Evolutionary conservation across 1,284 basidiomycete species (phyloP).

Genomic region (Tausonia pullulans): DNA sequence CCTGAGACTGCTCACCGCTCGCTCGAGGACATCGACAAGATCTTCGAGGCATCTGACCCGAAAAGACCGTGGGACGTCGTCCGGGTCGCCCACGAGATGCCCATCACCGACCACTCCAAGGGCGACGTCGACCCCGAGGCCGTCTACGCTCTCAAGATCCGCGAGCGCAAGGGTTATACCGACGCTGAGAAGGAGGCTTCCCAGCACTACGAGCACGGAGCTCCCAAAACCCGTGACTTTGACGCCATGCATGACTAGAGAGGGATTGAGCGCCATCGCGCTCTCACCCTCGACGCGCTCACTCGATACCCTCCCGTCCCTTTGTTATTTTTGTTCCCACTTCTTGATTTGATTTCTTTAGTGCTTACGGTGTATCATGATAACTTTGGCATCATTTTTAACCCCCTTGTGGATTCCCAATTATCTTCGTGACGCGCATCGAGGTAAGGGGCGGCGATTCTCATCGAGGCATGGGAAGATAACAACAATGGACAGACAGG

Average conservation of each 20-base stretch:
- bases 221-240: background rate
- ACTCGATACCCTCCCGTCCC: too few relatives aligned
- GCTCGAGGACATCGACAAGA: constrained; percentile 22
- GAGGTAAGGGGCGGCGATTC: too few relatives aligned
- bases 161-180: background rate
- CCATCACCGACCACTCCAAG: background rate
- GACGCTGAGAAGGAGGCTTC: background rate
- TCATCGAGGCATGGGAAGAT: too few relatives aligned
- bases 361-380: too few relatives aligned
- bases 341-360: too few relatives aligned
- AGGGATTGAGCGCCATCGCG: too few relatives aligned
- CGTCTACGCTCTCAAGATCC: background rate
- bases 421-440: too few relatives aligned
- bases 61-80: constrained; percentile 11
- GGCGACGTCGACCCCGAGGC: background rate
- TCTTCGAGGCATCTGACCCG: constrained; percentile 19
- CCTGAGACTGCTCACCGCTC: constrained; percentile 18
- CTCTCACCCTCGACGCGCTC: too few relatives aligned
- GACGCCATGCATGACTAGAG: background rate
- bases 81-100: background rate
- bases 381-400: too few relatives aligned
- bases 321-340: too few relatives aligned
- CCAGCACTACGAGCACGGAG: background rate
- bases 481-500: too few relatives aligned
- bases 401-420: too few relatives aligned